Percentiles rank a stretch among this genome's conserved stretches.
phyloP scores from a whole-genome alignment of 2,329 filamentous ascomycete species.

The Tolypocladium ophioglossoides region DNA sequence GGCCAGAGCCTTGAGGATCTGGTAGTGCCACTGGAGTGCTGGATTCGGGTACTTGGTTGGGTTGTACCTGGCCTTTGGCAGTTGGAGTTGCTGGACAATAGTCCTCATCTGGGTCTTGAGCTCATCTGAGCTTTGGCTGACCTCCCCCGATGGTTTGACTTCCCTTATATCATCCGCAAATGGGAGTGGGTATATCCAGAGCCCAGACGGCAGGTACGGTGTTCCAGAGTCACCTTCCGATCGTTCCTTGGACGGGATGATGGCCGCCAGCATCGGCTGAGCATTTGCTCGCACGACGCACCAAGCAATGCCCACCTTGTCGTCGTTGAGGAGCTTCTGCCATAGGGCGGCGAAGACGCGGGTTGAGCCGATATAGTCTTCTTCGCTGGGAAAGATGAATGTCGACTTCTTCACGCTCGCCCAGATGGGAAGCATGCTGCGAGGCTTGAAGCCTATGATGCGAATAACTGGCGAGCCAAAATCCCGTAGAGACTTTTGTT shows the following conservation, averaged over 20 bases:
- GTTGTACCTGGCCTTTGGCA: constrained; percentile 78
- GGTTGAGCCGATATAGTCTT: constrained; percentile 80
- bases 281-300: constrained; percentile 75
- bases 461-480: constrained; percentile 78
- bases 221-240: constrained; percentile 54
- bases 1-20: constrained; percentile 81
- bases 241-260: constrained; percentile 64
- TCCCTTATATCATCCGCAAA: constrained; percentile 82
- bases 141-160: constrained; percentile 49
- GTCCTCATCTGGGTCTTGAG: constrained; percentile 74
- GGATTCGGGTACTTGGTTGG: constrained; percentile 86
- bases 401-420: constrained; percentile 76
- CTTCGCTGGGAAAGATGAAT: constrained; percentile 91
- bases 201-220: constrained; percentile 65
- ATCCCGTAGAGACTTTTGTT: constrained; percentile 64
- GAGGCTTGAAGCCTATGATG: constrained; percentile 88
- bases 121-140: constrained; percentile 50
- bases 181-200: constrained; percentile 83
- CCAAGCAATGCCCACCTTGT: constrained; percentile 84
- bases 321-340: constrained; percentile 68
- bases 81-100: constrained; percentile 74
- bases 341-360: constrained; percentile 87
- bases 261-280: constrained; percentile 66
- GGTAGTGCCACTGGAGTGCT: constrained; percentile 92
- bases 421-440: constrained; percentile 67